Evolutionary conservation across 2,329 filamentous ascomycete species (phyloP).

Genomic region (Arthrobotrys iridis): DNA sequence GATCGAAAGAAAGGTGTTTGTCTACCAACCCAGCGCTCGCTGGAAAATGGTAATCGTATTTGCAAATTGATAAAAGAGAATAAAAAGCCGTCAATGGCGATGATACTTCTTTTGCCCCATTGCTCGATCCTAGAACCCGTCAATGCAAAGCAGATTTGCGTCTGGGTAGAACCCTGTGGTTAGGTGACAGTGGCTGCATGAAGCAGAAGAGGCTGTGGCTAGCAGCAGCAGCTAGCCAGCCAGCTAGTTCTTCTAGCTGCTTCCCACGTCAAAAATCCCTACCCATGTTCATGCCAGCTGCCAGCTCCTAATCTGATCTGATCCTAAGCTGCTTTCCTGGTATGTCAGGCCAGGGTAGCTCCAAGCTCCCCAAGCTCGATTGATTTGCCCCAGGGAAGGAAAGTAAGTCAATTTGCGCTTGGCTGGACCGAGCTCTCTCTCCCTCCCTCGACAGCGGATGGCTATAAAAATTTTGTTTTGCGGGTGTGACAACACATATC

Average conservation of each 20-base stretch:
- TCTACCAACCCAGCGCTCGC: too few species aligned
- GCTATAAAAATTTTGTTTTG: conserved; percentile 7
- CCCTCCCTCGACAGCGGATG: conserved; percentile 2
- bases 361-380: background rate
- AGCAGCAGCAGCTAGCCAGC: background rate
- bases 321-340: background rate
- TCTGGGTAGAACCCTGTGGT: conserved; percentile 17
- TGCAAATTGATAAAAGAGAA: conserved; percentile 6
- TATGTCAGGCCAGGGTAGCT: conserved; percentile 17
- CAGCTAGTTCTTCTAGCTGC: too few species aligned
- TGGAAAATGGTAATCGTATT: background rate
- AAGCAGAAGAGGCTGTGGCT: conserved; percentile 18
- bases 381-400: background rate
- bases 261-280: background rate
- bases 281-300: conserved; percentile 18
- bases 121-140: conserved; percentile 10
- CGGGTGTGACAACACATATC: conserved; percentile 4
- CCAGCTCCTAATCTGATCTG: conserved; percentile 22
- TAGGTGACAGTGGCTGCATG: conserved; percentile 20
- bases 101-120: background rate
- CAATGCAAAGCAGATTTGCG: conserved; percentile 4
- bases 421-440: conserved; percentile 8
- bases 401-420: too few species aligned
- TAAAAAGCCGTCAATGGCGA: background rate
- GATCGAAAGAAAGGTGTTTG: too few species aligned